Conservation (phyloP, 169 alveolate species). For the Plasmodium inui region DNA sequence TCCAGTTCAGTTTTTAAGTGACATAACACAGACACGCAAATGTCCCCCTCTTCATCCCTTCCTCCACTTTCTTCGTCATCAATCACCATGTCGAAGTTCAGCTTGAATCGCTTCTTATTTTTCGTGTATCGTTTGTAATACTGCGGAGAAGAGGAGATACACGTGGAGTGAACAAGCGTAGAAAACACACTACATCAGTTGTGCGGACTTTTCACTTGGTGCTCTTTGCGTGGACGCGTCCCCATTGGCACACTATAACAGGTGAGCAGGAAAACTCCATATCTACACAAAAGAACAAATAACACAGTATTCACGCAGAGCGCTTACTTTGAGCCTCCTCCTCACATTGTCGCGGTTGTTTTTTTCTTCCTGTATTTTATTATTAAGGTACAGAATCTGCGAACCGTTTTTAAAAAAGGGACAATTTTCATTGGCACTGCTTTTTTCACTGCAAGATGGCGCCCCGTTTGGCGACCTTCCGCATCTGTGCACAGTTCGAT, state of each 20-base stretch:
- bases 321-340: constrained; percentile 24
- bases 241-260: background rate
- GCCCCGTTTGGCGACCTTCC: background rate
- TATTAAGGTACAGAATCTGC: constrained; percentile 42
- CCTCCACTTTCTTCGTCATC: background rate
- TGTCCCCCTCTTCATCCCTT: constrained; percentile 18
- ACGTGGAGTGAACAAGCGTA: background rate
- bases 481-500: background rate
- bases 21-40: constrained; percentile 41
- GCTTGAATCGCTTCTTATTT: constrained; percentile 26
- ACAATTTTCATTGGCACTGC: background rate
- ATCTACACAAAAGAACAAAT: background rate
- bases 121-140: constrained; percentile 29
- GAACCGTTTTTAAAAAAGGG: background rate
- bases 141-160: background rate
- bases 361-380: constrained; percentile 62
- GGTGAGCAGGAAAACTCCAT: background rate
- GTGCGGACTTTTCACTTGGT: background rate
- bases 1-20: constrained; percentile 51
- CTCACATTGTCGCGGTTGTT: constrained; percentile 8
- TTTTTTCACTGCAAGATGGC: background rate
- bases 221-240: background rate
- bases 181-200: background rate
- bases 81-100: background rate
- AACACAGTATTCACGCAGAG: background rate